Evolutionary conservation across 2,329 filamentous ascomycete genomes (phyloP).

Genomic region (Colletotrichum sojae): DNA sequence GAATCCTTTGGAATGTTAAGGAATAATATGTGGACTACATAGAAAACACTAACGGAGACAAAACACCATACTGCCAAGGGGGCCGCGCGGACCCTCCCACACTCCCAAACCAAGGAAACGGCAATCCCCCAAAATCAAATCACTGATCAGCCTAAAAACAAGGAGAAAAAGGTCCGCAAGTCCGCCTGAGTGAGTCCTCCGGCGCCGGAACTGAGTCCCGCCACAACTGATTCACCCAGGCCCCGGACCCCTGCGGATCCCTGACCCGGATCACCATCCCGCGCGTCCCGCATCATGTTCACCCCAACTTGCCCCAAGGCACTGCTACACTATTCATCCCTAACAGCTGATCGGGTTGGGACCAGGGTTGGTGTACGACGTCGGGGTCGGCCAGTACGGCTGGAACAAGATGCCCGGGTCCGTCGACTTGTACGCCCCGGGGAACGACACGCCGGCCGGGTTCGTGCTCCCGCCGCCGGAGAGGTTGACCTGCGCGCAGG

Average conservation of each 20-base stretch:
- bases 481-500: constrained; percentile 56
- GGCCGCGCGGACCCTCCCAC: constrained; percentile 32
- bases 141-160: neutral
- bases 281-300: neutral
- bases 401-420: constrained; percentile 60
- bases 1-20: neutral
- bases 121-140: neutral
- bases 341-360: constrained; percentile 41
- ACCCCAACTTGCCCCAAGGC: too few species aligned
- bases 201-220: constrained; percentile 8
- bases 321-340: neutral
- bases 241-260: neutral
- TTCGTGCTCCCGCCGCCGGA: constrained; percentile 57
- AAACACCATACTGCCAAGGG: constrained; percentile 11
- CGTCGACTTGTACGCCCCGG: constrained; percentile 56
- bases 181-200: neutral
- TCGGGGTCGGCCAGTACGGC: constrained; percentile 59
- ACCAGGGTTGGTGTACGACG: constrained; percentile 50
- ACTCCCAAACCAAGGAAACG: constrained; percentile 13
- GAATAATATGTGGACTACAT: too few species aligned
- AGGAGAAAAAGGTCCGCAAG: constrained; percentile 31
- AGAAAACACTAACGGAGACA: too few species aligned
- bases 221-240: constrained; percentile 7
- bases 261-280: too few species aligned
- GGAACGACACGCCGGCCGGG: constrained; percentile 55